Percentiles rank a stretch among this genome's conserved stretches.
Evolutionary conservation across 768 basidiomycete genomes (phyloP).

Genomic region (Grammothele lineata): DNA sequence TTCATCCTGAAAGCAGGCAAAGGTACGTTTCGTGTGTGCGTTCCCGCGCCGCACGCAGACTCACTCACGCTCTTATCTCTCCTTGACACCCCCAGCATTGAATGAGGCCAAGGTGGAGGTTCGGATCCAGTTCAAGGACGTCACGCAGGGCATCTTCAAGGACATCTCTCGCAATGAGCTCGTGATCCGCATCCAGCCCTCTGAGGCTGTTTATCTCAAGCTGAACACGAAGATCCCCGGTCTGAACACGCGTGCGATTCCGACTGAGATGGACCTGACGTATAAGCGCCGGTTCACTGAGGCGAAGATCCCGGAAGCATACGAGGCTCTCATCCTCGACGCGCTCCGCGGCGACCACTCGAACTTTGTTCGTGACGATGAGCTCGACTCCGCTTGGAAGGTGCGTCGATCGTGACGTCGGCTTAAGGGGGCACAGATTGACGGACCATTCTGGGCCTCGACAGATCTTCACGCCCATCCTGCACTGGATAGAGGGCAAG

Average conservation of each 20-base stretch:
- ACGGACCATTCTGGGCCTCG: too few relatives aligned
- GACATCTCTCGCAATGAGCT: constrained; percentile 96
- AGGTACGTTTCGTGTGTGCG: constrained; percentile 43
- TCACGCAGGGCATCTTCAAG: constrained; percentile 94
- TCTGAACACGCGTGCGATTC: constrained; percentile 82
- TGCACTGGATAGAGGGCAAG: constrained; percentile 93
- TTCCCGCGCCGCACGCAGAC: constrained; percentile 6
- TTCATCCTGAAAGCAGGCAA: constrained; percentile 99
- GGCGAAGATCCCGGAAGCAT: constrained; percentile 91
- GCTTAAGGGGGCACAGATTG: too few relatives aligned
- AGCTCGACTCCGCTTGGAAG: constrained; percentile 98
- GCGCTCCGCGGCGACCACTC: constrained; percentile 98
- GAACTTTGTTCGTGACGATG: constrained; percentile 98
- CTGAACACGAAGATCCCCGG: constrained; percentile 95
- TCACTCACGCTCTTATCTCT: constrained; percentile 8
- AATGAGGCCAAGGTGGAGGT: constrained; percentile 99
- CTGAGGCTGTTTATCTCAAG: constrained; percentile 96
- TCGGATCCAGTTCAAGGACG: constrained; percentile 97
- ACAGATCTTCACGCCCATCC: constrained; percentile 89
- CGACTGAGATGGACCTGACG: constrained; percentile 97
- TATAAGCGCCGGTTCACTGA: constrained; percentile 95
- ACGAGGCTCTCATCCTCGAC: constrained; percentile 93
- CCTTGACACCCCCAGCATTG: constrained; percentile 70
- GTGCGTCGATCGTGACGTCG: constrained; percentile 41
- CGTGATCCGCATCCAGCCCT: constrained; percentile 95